Evolutionary conservation across 139 green algal genomes (phyloP).

Genomic region (Pleodorina starrii): DNA sequence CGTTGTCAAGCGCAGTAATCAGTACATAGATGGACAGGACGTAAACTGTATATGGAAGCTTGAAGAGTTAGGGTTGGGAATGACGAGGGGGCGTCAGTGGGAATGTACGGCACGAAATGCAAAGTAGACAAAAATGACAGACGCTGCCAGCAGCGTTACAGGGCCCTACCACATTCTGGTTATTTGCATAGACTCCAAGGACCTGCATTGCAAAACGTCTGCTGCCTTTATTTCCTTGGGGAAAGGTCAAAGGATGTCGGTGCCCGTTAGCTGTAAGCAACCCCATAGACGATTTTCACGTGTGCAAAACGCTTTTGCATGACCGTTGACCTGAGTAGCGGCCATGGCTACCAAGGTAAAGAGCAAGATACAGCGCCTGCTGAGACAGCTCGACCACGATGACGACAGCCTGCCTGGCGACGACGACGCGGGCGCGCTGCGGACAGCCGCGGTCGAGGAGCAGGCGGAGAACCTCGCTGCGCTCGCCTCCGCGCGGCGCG

Average conservation of each 20-base stretch:
- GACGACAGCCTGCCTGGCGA: background rate
- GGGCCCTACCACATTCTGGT: background rate
- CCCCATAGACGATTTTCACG: too few relatives aligned
- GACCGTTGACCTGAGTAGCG: too few relatives aligned
- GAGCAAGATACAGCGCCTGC: conserved; percentile 38
- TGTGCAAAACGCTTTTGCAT: too few relatives aligned
- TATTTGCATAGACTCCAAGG: background rate
- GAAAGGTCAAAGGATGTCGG: background rate
- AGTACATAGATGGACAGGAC: too few relatives aligned
- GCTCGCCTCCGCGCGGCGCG: background rate
- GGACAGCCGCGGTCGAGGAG: background rate
- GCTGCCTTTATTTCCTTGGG: background rate
- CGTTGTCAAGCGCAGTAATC: too few relatives aligned
- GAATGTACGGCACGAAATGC: too few relatives aligned
- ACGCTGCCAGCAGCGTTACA: background rate
- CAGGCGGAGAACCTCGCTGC: conserved; percentile 10
- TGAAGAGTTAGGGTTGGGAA: too few relatives aligned
- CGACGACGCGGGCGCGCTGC: background rate
- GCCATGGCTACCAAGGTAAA: conserved; percentile 30
- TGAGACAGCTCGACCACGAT: conserved; percentile 32
- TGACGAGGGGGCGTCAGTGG: too few relatives aligned
- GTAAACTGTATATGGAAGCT: too few relatives aligned
- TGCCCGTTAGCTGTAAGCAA: too few relatives aligned
- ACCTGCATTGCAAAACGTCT: background rate
- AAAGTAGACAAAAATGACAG: background rate